Evolutionary conservation across 192 early-diverging fungal genomes (phyloP), one percentile per base, ranked within the genome.

Genomic region (Backusella australiensis): DNA sequence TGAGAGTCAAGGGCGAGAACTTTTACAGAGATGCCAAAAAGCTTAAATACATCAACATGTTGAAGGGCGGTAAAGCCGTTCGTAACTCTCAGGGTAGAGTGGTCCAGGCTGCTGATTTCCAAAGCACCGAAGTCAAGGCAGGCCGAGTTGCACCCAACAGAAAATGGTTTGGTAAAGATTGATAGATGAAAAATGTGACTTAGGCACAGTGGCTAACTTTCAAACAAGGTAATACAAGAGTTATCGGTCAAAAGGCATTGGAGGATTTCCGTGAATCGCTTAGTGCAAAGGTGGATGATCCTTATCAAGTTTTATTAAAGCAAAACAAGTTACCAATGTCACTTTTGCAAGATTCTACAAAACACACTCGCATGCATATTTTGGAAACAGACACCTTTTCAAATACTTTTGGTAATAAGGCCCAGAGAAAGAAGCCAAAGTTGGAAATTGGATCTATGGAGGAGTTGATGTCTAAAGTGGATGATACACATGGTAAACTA

Each of bases 11-110:
- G 88, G 98, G 98, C 67, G 96, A 96, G 80, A 99, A 99, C 89
- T 99, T 98, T 86, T 99, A 99, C 90, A 90, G 96, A 72, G 98
- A 99, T 89, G 93, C 92, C 65, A 96, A 96, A 82, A 95, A 96
- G 81, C 91, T 98, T 19, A 92, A 94, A 75, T 92, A 92, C 72
- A 82, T 98, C 79, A 96, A 98, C 80, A 94, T 99, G 93, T 89
- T 96, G 75, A 97, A 94, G 81, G 93, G 94, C 67, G 96, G 98
- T 36, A 90, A 85, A 73, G 88, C 97, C 19, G 89, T 88, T 36
- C 89, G 96, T 69, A 89, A 99, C 84, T 76, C 89, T 70, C 89
- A 93, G 75, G 98, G 98, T 71, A 92, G 95, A 75, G 90, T 98
- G 73, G 87, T 99, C 82, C 94, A 98, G 85, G 95, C 90, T 3